A percentile compares a stretch with the other conserved stretches of the same genome.
These are phyloP conservation scores for Diaporthe humulicola DNA, from an alignment of 2,329 filamentous ascomycete genomes.

Conservation along the genomic window DNA sequence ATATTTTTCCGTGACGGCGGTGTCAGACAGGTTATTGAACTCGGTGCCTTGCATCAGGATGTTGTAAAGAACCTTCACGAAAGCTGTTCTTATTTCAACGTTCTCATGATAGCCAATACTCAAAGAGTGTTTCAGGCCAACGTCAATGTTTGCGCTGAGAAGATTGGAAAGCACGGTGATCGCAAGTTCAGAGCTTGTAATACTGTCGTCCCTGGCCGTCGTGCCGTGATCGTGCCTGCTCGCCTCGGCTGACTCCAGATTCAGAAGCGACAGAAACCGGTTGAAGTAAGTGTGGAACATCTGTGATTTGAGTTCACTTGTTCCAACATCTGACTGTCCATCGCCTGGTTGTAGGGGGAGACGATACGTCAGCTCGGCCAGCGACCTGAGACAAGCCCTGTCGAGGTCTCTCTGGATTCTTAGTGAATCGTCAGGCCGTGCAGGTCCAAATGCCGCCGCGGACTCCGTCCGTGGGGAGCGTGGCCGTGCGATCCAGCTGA, in stretches of 20 bases:
- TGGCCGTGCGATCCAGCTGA: conserved; percentile 76
- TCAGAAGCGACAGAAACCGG: conserved; percentile 75
- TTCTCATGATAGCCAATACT: conserved; percentile 80
- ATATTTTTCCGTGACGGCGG: conserved; percentile 77
- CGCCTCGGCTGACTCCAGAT: conserved; percentile 65
- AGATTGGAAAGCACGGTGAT: conserved; percentile 78
- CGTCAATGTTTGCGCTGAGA: conserved; percentile 78
- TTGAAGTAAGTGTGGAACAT: conserved; percentile 82
- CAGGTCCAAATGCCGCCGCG: conserved; percentile 51
- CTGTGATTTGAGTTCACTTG: conserved; percentile 77
- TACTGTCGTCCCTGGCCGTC: conserved; percentile 64
- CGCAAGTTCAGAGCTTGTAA: conserved; percentile 71
- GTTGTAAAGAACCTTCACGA: conserved; percentile 78
- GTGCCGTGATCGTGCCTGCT: conserved; percentile 58
- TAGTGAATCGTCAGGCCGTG: conserved; percentile 68
- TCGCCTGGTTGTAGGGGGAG: conserved; percentile 76
- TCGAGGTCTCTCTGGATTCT: conserved; percentile 76
- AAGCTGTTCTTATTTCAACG: conserved; percentile 76
- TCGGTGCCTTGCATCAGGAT: conserved; percentile 80
- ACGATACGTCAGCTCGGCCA: conserved; percentile 76
- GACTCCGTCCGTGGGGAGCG: conserved; percentile 62
- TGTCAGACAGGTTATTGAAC: conserved; percentile 77
- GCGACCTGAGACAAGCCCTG: conserved; percentile 72
- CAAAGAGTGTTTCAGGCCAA: conserved; percentile 77
- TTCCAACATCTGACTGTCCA: conserved; percentile 74